Evolutionary conservation across 257 asterid species (phyloP).

Genomic region (Solanum virginianum): DNA sequence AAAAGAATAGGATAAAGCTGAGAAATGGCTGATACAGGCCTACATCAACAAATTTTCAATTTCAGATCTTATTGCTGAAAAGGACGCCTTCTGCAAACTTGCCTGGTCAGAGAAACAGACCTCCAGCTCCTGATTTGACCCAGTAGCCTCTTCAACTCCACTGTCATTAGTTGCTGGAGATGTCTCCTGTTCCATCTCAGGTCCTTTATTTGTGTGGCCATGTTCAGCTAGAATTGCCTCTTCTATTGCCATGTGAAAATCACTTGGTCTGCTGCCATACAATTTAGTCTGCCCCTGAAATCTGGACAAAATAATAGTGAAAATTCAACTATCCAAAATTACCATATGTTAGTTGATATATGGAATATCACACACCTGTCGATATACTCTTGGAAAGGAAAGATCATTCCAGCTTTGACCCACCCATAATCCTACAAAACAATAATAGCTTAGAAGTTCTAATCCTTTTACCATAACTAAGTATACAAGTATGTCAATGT

Average conservation of each 20-base stretch:
- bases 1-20: not conserved
- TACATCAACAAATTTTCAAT: not conserved
- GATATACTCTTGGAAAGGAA: constrained; percentile 72
- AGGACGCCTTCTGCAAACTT: constrained; percentile 15
- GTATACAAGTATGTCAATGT: not conserved
- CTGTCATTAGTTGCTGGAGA: constrained; percentile 17
- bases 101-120: constrained; percentile 45
- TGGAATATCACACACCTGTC: constrained; percentile 43
- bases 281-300: constrained; percentile 90
- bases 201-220: constrained; percentile 26
- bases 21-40: not conserved
- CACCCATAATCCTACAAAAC: constrained; percentile 79
- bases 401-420: constrained; percentile 87
- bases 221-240: constrained; percentile 67
- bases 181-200: constrained; percentile 28
- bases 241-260: constrained; percentile 69
- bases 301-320: constrained; percentile 26
- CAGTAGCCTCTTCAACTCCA: constrained; percentile 63
- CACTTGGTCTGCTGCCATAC: constrained; percentile 79
- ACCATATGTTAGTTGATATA: not conserved
- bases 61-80: not conserved
- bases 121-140: constrained; percentile 64
- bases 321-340: not conserved
- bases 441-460: not conserved
- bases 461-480: not conserved